Evolutionary conservation across 306 rosid genomes (phyloP).

Genomic region (Cucumis hystrix): DNA sequence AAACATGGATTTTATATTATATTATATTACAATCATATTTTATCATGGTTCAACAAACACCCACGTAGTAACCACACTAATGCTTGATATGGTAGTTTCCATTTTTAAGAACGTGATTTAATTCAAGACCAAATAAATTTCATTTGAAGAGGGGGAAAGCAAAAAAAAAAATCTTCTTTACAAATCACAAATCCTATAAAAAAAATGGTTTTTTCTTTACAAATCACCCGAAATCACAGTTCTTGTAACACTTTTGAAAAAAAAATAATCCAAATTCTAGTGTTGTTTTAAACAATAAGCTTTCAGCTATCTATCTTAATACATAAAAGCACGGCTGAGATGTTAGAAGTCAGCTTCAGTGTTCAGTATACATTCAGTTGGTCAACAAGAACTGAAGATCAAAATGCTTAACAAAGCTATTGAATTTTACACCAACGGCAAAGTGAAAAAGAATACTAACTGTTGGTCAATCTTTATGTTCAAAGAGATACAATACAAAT

Average conservation of each 20-base stretch:
- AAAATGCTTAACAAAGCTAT: neutral
- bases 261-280: neutral
- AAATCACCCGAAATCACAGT: neutral
- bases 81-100: neutral
- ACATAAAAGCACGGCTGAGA: neutral
- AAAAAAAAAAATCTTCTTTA: neutral
- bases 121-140: neutral
- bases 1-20: no score
- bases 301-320: neutral
- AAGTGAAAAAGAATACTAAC: neutral
- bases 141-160: no score
- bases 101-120: no score
- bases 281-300: neutral
- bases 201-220: neutral
- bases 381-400: neutral
- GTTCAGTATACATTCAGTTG: neutral
- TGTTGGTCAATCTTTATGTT: neutral
- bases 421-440: slow-evolving; percentile 5
- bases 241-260: neutral
- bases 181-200: neutral
- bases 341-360: neutral
- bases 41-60: no score
- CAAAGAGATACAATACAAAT: slow-evolving; percentile 1
- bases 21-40: no score
- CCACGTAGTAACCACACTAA: neutral